Evolutionary conservation across 2,329 filamentous ascomycete species (phyloP), one percentile per base, ranked within the genome.

Genomic region (Aureobasidium vineae): DNA sequence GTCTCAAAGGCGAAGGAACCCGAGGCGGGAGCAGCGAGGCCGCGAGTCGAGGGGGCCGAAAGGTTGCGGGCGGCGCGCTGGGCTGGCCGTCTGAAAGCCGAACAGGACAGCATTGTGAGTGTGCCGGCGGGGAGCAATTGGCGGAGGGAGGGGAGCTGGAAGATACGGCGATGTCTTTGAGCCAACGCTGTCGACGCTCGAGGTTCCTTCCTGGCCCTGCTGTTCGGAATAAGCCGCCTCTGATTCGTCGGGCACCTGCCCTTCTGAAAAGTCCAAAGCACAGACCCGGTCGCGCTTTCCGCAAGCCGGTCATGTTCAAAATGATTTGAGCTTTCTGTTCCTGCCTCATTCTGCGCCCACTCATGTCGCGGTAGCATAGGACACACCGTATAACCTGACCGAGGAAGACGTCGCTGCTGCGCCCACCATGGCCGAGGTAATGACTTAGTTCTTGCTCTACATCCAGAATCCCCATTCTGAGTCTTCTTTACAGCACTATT

Each of bases 1-100:
- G 90, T 87, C 82, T 97, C 89, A 83, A 96, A 99, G 79, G 90
- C 88, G 81, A 93, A 91, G 73, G 90, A 88, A 70, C 86, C 86
- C 80, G 83, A 90, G 81, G 86, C 85, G 73, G 90, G 83, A 72
- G 86, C 84, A 74, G 88, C 87, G 74, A 90, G 84, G 71, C 84
- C 83, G 77, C 88, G 84, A 79, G 82, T 82, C 77, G 82, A 80
- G n/a, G 73, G 78, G 76, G 73, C 81, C 75, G 85, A 85, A 79
- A 84, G 84, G 76, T 80, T 80, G 74, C 84, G 82, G 78, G 85
- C 80, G 77, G 84, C 84, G 79, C 85, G 84, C 81, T 86, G 84
- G 77, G 85, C 85, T 79, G 83, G 83, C 77, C 85, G 83, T 79
- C 84, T 83, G 78, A 88, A 80, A 78, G 85, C 82, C 77, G 86